Conservation (phyloP, 345 rosid species). For the Sisymbrium altissimum region DNA sequence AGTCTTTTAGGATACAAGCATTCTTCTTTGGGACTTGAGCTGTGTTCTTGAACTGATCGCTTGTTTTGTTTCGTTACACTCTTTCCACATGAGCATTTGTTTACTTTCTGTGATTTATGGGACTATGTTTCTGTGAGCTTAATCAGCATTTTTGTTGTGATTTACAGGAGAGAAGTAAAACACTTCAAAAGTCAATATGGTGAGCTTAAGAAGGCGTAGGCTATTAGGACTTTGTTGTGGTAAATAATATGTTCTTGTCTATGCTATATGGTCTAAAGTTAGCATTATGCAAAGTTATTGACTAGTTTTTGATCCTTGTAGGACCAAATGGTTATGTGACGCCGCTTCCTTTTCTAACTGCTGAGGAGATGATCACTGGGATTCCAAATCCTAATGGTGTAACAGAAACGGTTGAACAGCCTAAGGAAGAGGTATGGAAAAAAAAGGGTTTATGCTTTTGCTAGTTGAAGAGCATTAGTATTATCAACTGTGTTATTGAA, state of each 20-base stretch:
- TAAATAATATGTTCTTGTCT: slow-evolving; percentile 36
- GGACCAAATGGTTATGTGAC: slow-evolving; percentile 39
- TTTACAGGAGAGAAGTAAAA: slow-evolving; percentile 28
- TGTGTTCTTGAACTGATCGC: slow-evolving; percentile 20
- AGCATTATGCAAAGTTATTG: not conserved
- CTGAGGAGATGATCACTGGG: slow-evolving; percentile 36
- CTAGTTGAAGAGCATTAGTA: not conserved
- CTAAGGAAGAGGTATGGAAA: slow-evolving; percentile 13
- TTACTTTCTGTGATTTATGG: not conserved
- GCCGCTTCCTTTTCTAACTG: slow-evolving; percentile 37
- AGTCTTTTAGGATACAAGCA: not conserved
- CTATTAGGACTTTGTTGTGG: slow-evolving; percentile 91
- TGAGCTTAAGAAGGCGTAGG: slow-evolving; percentile 87
- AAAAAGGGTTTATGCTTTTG: not conserved
- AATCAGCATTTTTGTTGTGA: slow-evolving; percentile 28
- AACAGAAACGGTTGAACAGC: not conserved
- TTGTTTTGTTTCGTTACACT: not conserved
- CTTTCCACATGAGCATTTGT: not conserved
- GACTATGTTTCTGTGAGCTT: slow-evolving; percentile 5
- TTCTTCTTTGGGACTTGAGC: not conserved
- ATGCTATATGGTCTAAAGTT: not conserved
- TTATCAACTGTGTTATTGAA: not conserved
- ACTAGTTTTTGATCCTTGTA: slow-evolving; percentile 3
- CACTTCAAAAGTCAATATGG: slow-evolving; percentile 48
- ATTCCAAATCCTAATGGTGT: slow-evolving; percentile 30